Conservation (phyloP, 1,284 basidiomycete genomes). For the Moesziomyces sp. region DNA sequence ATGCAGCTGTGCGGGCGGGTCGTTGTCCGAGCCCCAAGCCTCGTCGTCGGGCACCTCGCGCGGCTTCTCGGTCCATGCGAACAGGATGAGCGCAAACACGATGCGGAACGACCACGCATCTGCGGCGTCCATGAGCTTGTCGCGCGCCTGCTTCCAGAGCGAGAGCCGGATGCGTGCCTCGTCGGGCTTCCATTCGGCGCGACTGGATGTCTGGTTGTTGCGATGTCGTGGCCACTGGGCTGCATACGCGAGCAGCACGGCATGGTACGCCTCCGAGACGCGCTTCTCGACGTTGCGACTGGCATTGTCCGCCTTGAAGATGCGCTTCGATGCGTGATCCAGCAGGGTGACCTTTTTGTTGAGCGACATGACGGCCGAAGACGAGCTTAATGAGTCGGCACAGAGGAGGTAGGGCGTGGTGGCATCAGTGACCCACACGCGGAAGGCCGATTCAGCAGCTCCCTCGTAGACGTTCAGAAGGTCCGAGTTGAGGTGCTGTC, state of each 20-base stretch:
- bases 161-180: slow-evolving; percentile 33
- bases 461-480: slow-evolving; percentile 41
- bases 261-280: slow-evolving; percentile 37
- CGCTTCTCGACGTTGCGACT: slow-evolving; percentile 34
- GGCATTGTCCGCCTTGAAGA: slow-evolving; percentile 27
- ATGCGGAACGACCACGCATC: slow-evolving; percentile 43
- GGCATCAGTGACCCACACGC: slow-evolving; percentile 39
- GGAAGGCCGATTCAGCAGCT: slow-evolving; percentile 35
- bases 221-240: slow-evolving; percentile 41
- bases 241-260: slow-evolving; percentile 37
- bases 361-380: slow-evolving; percentile 26
- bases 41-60: slow-evolving; percentile 31
- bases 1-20: slow-evolving; percentile 19
- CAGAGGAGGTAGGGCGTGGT: slow-evolving; percentile 32
- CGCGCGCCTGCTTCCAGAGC: slow-evolving; percentile 40
- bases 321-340: slow-evolving; percentile 33
- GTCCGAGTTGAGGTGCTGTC: slow-evolving; percentile 31
- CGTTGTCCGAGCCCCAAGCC: slow-evolving; percentile 18
- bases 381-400: slow-evolving; percentile 11
- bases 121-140: slow-evolving; percentile 42
- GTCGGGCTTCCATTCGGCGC: slow-evolving; percentile 21
- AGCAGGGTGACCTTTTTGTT: slow-evolving; percentile 39
- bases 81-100: slow-evolving; percentile 44
- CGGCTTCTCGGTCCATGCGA: slow-evolving; percentile 46
- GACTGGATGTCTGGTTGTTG: not conserved